phyloP scores from a whole-genome alignment of 352 stramenopile genomes.

The Globisporangium ultimum region DNA sequence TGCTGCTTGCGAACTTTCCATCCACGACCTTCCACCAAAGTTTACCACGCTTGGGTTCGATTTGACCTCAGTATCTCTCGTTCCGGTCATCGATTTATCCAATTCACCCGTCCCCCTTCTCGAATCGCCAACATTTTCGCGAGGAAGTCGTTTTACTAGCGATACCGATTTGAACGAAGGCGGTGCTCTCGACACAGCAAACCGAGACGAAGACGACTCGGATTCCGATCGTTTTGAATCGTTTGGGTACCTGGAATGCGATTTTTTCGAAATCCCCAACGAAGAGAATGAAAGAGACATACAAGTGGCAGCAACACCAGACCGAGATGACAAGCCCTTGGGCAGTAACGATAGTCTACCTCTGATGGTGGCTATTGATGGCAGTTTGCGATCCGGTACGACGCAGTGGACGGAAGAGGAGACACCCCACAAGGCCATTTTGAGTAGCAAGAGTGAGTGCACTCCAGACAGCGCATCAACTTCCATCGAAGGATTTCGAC shows the following conservation, averaged over 20 bases:
- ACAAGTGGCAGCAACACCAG: not conserved
- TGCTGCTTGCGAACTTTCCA: not conserved
- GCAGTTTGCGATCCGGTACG: too few relatives aligned
- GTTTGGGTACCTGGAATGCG: constrained; percentile 32
- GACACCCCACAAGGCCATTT: too few relatives aligned
- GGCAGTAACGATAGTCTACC: too few relatives aligned
- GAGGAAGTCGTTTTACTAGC: constrained; percentile 7
- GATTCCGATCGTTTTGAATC: constrained; percentile 29
- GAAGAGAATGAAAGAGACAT: not conserved
- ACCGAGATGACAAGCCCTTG: not conserved
- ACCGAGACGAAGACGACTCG: not conserved
- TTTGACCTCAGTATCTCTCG: not conserved
- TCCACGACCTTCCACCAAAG: not conserved
- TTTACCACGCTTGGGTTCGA: not conserved
- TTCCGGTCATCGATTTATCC: constrained; percentile 9
- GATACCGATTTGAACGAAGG: constrained; percentile 5
- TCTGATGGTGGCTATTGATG: too few relatives aligned
- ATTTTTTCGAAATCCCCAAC: constrained; percentile 13
- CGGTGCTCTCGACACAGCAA: not conserved
- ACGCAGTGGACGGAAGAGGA: too few relatives aligned
- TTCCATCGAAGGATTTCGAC: too few relatives aligned
- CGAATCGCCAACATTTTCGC: constrained; percentile 6
- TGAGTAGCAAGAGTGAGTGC: too few relatives aligned
- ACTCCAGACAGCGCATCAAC: too few relatives aligned
- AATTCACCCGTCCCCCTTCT: constrained; percentile 12